Evolutionary conservation across 2,329 filamentous ascomycete genomes (phyloP).

Genomic region (Phoma herbarum): DNA sequence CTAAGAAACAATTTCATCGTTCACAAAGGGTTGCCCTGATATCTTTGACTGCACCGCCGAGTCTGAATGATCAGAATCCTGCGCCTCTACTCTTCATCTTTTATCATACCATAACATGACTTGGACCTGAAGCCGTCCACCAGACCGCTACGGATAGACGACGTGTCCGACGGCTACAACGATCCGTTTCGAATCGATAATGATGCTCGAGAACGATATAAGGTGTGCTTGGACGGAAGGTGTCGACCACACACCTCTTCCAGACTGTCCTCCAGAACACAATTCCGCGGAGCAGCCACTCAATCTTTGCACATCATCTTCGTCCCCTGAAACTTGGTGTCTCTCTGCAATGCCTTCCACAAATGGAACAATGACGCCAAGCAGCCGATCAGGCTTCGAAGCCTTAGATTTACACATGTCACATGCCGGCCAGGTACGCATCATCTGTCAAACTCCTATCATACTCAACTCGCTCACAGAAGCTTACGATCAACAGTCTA

Average conservation of each 20-base stretch:
- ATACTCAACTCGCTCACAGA: neutral
- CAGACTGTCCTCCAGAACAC: neutral
- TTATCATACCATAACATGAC: conserved; percentile 1
- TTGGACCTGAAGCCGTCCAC: neutral
- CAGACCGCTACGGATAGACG: neutral
- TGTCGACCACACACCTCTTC: neutral
- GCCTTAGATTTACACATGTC: conserved; percentile 1
- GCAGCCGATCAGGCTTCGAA: conserved; percentile 13
- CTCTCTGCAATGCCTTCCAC: conserved; percentile 5
- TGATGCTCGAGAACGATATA: conserved; percentile 11
- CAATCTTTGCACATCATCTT: neutral
- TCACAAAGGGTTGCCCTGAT: neutral
- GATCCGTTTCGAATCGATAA: neutral
- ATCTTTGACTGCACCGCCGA: neutral
- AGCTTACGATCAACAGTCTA: neutral
- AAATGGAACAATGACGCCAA: conserved; percentile 11
- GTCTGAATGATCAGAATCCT: neutral
- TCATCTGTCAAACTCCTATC: too few species aligned
- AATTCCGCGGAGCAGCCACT: neutral
- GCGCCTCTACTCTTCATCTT: neutral
- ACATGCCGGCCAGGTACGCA: conserved; percentile 1
- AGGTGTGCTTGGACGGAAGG: neutral
- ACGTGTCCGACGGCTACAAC: neutral
- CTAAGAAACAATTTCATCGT: neutral
- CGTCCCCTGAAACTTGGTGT: neutral